Conservation (phyloP, 768 basidiomycete genomes). For the Boletus rex-veris region DNA sequence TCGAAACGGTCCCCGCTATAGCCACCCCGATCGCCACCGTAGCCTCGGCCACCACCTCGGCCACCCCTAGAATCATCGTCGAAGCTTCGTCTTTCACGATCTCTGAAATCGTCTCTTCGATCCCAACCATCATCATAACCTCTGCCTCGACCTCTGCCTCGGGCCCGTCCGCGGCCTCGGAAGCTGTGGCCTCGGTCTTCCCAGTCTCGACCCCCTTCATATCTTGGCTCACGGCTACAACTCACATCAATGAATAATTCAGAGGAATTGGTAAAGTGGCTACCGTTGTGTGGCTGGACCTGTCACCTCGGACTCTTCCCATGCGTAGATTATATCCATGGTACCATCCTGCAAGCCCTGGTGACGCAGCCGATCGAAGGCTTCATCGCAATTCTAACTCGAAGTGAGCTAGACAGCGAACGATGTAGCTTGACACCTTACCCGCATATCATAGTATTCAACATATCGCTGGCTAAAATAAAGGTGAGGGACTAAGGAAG, state of each 20-base stretch:
- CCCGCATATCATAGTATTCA: slow-evolving; percentile 91
- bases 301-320: slow-evolving; percentile 65
- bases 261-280: not conserved
- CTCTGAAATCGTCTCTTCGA: slow-evolving; percentile 40
- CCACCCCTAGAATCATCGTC: slow-evolving; percentile 38
- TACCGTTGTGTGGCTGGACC: slow-evolving; percentile 46
- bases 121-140: slow-evolving; percentile 43
- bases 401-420: slow-evolving; percentile 7
- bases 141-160: slow-evolving; percentile 42
- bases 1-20: slow-evolving; percentile 45
- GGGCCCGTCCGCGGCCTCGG: slow-evolving; percentile 37
- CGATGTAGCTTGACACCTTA: slow-evolving; percentile 32
- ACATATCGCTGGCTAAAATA: slow-evolving; percentile 74
- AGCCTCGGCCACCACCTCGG: slow-evolving; percentile 37
- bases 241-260: slow-evolving; percentile 2
- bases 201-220: slow-evolving; percentile 45
- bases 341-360: slow-evolving; percentile 80
- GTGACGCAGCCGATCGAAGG: slow-evolving; percentile 76
- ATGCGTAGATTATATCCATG: slow-evolving; percentile 84
- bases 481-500: slow-evolving; percentile 2
- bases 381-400: slow-evolving; percentile 67
- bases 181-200: slow-evolving; percentile 39
- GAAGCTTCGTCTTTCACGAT: slow-evolving; percentile 33
- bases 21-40: slow-evolving; percentile 39
- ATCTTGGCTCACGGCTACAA: slow-evolving; percentile 31